Evolutionary conservation across 495 filamentous ascomycete genomes (phyloP).

Genomic region (Bryoglossum gracile): DNA sequence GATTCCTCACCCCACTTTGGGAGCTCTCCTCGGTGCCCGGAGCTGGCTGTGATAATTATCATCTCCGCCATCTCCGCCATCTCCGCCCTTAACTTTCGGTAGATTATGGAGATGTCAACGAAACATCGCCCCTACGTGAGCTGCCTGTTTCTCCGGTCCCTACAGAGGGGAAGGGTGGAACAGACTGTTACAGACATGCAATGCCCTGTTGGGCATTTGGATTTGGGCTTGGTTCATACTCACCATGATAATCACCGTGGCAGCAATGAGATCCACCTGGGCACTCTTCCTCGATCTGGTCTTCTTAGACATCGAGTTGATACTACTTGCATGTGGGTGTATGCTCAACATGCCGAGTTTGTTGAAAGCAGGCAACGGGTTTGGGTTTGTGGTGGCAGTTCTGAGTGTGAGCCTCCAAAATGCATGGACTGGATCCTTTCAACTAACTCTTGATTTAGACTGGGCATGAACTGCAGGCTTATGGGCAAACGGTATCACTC

Average conservation of each 20-base stretch:
- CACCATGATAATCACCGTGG: constrained; percentile 33
- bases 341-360: constrained; percentile 21
- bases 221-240: constrained; percentile 36
- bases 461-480: constrained; percentile 9
- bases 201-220: no score
- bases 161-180: no score
- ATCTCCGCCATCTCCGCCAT: not conserved
- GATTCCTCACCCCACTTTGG: no score
- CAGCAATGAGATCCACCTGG: constrained; percentile 27
- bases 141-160: no score
- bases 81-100: no score
- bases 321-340: constrained; percentile 28
- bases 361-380: constrained; percentile 22
- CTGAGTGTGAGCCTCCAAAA: no score
- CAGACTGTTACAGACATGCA: no score
- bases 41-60: not conserved
- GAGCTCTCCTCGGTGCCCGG: no score
- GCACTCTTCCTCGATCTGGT: constrained; percentile 26
- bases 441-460: not conserved
- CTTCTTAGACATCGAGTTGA: constrained; percentile 25
- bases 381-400: constrained; percentile 27
- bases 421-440: no score
- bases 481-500: constrained; percentile 7
- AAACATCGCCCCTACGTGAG: no score
- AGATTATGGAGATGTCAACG: no score